These are phyloP conservation scores for Geotrichum reessii DNA, from an alignment of 1,139 yeast species.

Conservation along the genomic window DNA sequence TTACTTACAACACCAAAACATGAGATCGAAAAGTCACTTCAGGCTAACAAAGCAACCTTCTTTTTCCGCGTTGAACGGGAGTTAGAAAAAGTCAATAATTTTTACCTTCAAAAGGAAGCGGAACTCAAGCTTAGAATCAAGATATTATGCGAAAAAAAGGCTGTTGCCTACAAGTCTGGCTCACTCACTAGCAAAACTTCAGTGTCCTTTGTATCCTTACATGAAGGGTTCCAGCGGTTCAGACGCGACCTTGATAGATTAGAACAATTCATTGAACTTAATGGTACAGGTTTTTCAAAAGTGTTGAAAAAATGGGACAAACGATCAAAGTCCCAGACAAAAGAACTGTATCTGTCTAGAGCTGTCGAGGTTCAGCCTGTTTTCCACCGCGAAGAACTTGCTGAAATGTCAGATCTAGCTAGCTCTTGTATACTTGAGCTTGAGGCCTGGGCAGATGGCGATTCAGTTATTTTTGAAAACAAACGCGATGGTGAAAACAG, in stretches of 20 bases:
- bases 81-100: slow-evolving; percentile 84
- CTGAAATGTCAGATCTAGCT: slow-evolving; percentile 76
- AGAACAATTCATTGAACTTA: slow-evolving; percentile 88
- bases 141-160: slow-evolving; percentile 65
- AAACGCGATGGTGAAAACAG: slow-evolving; percentile 9
- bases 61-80: slow-evolving; percentile 91
- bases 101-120: slow-evolving; percentile 85
- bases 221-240: slow-evolving; percentile 84
- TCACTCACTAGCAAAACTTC: slow-evolving; percentile 43
- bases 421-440: slow-evolving; percentile 72
- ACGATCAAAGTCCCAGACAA: slow-evolving; percentile 88
- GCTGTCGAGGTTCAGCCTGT: slow-evolving; percentile 97
- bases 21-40: slow-evolving; percentile 54
- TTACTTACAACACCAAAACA: slow-evolving; percentile 26
- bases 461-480: slow-evolving; percentile 37
- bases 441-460: slow-evolving; percentile 83
- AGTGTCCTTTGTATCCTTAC: slow-evolving; percentile 58
- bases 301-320: slow-evolving; percentile 97
- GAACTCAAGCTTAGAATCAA: slow-evolving; percentile 72
- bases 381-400: slow-evolving; percentile 82
- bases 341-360: slow-evolving; percentile 81
- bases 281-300: slow-evolving; percentile 92
- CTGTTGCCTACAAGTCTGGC: slow-evolving; percentile 47
- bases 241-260: slow-evolving; percentile 81
- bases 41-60: slow-evolving; percentile 88